Conservation (phyloP, 768 basidiomycete species). For the Gymnopilus dilepis region DNA sequence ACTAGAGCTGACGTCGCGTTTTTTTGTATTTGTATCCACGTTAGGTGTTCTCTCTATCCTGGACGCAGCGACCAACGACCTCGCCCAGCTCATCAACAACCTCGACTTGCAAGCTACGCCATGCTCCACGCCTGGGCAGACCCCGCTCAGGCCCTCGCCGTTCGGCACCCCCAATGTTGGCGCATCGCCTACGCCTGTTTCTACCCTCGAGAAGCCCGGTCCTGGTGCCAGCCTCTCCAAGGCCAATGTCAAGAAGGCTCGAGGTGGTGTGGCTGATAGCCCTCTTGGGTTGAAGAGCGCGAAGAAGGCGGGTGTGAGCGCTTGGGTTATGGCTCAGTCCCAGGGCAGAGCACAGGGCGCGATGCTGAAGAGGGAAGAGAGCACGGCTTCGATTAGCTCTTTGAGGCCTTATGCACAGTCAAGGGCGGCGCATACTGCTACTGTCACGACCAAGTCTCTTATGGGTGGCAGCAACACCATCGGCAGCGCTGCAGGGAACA, state of each 20-base stretch:
- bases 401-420: constrained; percentile 36
- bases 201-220: constrained; percentile 15
- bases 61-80: constrained; percentile 82
- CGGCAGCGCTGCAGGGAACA: not conserved
- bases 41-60: constrained; percentile 68
- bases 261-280: constrained; percentile 34
- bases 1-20: not conserved
- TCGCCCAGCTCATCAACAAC: constrained; percentile 78
- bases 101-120: constrained; percentile 85
- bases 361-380: constrained; percentile 29
- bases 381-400: constrained; percentile 43
- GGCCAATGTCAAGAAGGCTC: constrained; percentile 28
- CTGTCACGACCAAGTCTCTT: constrained; percentile 6
- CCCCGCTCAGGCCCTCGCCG: constrained; percentile 47
- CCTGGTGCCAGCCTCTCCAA: not conserved
- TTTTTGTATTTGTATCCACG: not conserved
- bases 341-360: constrained; percentile 1
- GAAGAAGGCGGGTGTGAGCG: constrained; percentile 9
- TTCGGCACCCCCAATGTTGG: too few relatives aligned
- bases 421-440: constrained; percentile 18
- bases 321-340: not conserved
- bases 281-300: constrained; percentile 43
- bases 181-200: constrained; percentile 17
- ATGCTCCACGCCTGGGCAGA: constrained; percentile 48
- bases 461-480: constrained; percentile 9